Evolutionary conservation across 208 protist species (phyloP), one percentile per base, ranked within the genome.

Genomic region (Acanthamoeba triangularis): DNA sequence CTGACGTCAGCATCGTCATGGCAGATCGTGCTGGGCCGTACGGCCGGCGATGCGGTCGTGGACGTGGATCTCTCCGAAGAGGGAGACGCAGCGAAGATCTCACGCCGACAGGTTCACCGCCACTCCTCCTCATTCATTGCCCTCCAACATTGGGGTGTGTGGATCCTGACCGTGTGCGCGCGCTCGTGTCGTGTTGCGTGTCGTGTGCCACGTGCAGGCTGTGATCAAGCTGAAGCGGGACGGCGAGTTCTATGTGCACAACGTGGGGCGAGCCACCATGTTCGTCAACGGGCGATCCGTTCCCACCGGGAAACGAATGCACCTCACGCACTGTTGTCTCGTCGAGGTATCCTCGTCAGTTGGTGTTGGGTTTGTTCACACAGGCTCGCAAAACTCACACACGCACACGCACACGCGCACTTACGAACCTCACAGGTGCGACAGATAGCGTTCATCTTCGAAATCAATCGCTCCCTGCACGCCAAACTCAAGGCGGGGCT

Each of bases 151-250:
- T n/a, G n/a, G n/a, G n/a, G n/a, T n/a, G n/a, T n/a, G n/a, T n/a
- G n/a, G n/a, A n/a, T n/a, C n/a, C n/a, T 72, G 25, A 72, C 25
- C 18, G 23, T 72, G 69, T 78, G 30, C n/a, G n/a, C n/a, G n/a
- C n/a, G n/a, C n/a, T 14, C 18, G 52, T 59, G 18, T 54, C 11
- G 61, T 85, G 23, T 85, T 47, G 23, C 33, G 23, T 85, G 28
- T 56, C 18, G 69, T n/a, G 37, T 78, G 69, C n/a, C 4, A 33
- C 65, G 30, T 59, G 49, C 13, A 59, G 59, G 85, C 85, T 33
- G 41, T 92, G 54, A 92, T 92, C 85, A 92, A 92, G 63, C 85
- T 92, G 16, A 92, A 92, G 33, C 85, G 63, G 56, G 85, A 92
- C 37, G 47, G 85, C 8, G 85, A 92, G 37, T 92, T 92, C 44